Conservation (phyloP, 2,329 filamentous ascomycete species). For the Raffaelea albimanens region DNA sequence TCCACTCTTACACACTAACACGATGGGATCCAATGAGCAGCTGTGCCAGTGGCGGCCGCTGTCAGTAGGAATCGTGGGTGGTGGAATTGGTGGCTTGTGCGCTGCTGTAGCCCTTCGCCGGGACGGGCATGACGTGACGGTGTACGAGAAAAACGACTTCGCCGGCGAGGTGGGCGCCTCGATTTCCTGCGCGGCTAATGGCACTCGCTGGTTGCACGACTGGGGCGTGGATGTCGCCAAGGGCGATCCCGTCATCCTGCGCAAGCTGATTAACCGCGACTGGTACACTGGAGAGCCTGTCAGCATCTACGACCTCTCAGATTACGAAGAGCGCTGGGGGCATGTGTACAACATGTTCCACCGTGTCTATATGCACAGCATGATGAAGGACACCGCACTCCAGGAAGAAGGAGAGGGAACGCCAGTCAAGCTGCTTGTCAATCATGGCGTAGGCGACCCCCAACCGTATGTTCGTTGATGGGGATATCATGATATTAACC, state of each 20-base stretch:
- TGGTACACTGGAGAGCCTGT: slow-evolving; percentile 60
- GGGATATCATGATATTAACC: too few species aligned
- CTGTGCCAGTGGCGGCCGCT: slow-evolving; percentile 6
- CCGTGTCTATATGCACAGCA: slow-evolving; percentile 57
- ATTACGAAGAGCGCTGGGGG: slow-evolving; percentile 44
- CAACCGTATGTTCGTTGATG: neutral
- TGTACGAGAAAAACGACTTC: slow-evolving; percentile 59
- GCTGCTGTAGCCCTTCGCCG: slow-evolving; percentile 36
- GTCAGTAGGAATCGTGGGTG: slow-evolving; percentile 31
- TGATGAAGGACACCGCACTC: slow-evolving; percentile 52
- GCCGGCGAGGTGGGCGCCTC: slow-evolving; percentile 60
- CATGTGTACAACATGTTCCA: slow-evolving; percentile 48
- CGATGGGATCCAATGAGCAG: neutral
- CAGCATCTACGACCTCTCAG: slow-evolving; percentile 52
- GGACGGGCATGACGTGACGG: slow-evolving; percentile 39
- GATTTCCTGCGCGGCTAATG: slow-evolving; percentile 60
- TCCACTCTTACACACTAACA: neutral
- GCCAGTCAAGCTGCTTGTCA: slow-evolving; percentile 44
- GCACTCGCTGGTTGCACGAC: slow-evolving; percentile 59
- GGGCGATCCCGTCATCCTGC: slow-evolving; percentile 56
- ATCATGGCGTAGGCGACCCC: slow-evolving; percentile 34
- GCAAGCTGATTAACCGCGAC: slow-evolving; percentile 59
- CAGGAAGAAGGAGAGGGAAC: slow-evolving; percentile 41
- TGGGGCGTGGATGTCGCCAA: slow-evolving; percentile 56
- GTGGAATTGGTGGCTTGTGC: slow-evolving; percentile 38